These are phyloP conservation scores for Nakazawaea populi DNA, from an alignment of 805 yeast genomes.

Conservation along the genomic window DNA sequence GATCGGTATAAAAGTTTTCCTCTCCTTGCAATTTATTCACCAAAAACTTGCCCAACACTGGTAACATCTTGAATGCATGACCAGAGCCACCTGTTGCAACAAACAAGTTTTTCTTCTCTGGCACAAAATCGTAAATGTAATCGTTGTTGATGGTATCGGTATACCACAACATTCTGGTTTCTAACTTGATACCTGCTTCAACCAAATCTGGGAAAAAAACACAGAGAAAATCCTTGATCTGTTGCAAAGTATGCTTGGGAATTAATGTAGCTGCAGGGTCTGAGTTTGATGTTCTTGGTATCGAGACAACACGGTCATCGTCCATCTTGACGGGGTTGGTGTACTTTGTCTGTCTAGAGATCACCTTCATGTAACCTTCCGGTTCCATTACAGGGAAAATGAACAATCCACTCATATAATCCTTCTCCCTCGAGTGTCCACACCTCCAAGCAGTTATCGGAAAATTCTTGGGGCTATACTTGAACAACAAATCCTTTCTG, in stretches of 20 bases:
- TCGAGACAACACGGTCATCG: constrained; percentile 18
- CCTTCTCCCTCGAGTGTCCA: constrained; percentile 16
- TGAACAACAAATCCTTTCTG: constrained; percentile 25
- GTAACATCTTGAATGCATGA: constrained; percentile 29
- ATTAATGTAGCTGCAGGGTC: constrained; percentile 17
- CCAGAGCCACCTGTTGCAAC: constrained; percentile 31
- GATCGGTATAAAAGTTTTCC: constrained; percentile 22
- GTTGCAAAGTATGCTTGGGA: constrained; percentile 21
- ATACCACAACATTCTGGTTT: constrained; percentile 25
- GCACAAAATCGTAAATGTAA: constrained; percentile 26
- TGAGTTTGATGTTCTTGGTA: constrained; percentile 24
- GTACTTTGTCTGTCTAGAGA: constrained; percentile 30
- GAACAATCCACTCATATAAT: constrained; percentile 25
- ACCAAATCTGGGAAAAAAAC: constrained; percentile 24
- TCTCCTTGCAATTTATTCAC: constrained; percentile 27
- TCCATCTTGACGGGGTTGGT: constrained; percentile 22
- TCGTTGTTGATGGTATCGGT: constrained; percentile 28
- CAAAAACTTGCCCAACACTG: constrained; percentile 25
- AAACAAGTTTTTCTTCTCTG: constrained; percentile 22
- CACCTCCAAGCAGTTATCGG: constrained; percentile 29
- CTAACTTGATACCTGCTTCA: constrained; percentile 16
- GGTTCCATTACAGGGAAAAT: constrained; percentile 29
- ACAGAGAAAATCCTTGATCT: constrained; percentile 20
- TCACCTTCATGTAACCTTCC: constrained; percentile 29
- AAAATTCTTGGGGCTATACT: constrained; percentile 26